These are phyloP conservation scores for Cutaneotrichosporon sp. DNA, from an alignment of 1,284 basidiomycete species.

Conservation along the genomic window DNA sequence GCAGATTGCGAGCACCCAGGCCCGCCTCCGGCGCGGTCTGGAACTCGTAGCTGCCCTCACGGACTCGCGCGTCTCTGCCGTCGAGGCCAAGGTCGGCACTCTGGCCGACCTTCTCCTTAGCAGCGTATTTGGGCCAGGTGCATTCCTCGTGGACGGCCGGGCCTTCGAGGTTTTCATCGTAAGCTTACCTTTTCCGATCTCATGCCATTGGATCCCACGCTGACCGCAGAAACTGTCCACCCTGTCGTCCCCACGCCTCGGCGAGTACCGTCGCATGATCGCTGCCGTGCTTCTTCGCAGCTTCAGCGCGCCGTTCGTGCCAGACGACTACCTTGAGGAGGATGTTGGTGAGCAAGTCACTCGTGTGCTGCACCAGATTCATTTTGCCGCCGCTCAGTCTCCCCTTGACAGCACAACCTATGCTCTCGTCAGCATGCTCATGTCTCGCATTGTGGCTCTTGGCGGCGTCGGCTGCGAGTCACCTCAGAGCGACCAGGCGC, in stretches of 20 bases:
- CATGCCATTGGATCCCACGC: no score
- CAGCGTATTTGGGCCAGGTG: slow-evolving; percentile 59
- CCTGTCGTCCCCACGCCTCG: slow-evolving; percentile 61
- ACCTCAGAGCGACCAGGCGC: slow-evolving; percentile 63
- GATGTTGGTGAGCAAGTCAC: slow-evolving; percentile 61
- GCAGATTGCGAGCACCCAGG: slow-evolving; percentile 57
- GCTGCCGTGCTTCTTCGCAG: slow-evolving; percentile 75
- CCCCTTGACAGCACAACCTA: slow-evolving; percentile 82
- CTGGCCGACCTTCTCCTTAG: slow-evolving; percentile 61
- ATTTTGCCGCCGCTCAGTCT: slow-evolving; percentile 72
- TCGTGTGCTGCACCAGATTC: slow-evolving; percentile 81
- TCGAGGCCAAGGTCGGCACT: slow-evolving; percentile 57
- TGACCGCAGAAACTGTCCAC: slow-evolving; percentile 19
- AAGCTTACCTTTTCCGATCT: neutral
- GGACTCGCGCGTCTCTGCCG: slow-evolving; percentile 57
- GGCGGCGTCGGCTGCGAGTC: slow-evolving; percentile 62
- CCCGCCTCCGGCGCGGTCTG: slow-evolving; percentile 61
- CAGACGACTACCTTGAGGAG: slow-evolving; percentile 68
- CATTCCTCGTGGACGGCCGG: slow-evolving; percentile 57
- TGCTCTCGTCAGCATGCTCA: slow-evolving; percentile 72
- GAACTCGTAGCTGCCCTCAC: slow-evolving; percentile 63
- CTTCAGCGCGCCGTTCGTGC: slow-evolving; percentile 61
- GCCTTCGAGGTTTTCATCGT: slow-evolving; percentile 69
- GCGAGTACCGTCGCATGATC: slow-evolving; percentile 63
- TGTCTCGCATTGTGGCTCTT: slow-evolving; percentile 63